These are phyloP conservation scores for Lentinula boryana DNA, from an alignment of 768 basidiomycete genomes.

Conservation along the genomic window DNA sequence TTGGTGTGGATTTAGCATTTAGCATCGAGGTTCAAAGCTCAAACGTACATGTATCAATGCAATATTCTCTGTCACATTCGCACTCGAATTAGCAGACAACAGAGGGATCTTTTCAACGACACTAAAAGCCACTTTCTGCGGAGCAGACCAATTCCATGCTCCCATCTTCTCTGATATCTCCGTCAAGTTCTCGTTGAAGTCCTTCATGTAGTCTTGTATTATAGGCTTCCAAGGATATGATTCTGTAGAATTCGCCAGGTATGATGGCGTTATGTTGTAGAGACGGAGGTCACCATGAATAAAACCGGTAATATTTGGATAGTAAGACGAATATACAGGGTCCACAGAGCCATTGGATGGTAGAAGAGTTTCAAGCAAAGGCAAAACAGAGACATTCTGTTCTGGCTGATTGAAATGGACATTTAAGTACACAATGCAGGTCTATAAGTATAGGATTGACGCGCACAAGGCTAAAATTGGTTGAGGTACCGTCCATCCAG, in stretches of 20 bases:
- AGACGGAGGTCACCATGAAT: conserved; percentile 57
- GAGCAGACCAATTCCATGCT: conserved; percentile 66
- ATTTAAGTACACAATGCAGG: neutral
- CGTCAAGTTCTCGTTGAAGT: conserved; percentile 42
- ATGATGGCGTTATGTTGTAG: conserved; percentile 56
- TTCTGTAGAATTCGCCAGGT: conserved; percentile 28
- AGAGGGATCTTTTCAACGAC: conserved; percentile 53
- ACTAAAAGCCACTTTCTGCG: conserved; percentile 59
- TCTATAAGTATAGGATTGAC: neutral
- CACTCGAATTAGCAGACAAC: conserved; percentile 22
- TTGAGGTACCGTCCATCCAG: conserved; percentile 63
- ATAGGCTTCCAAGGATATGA: conserved; percentile 43
- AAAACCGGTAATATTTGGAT: conserved; percentile 74
- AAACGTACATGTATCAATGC: conserved; percentile 61
- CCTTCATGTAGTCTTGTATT: conserved; percentile 44
- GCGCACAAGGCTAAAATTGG: conserved; percentile 63
- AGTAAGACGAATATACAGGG: conserved; percentile 50
- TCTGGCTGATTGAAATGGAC: conserved; percentile 32
- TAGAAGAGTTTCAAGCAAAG: conserved; percentile 45
- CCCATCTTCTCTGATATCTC: conserved; percentile 41
- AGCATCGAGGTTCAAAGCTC: neutral
- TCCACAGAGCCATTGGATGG: conserved; percentile 39
- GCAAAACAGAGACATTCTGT: conserved; percentile 32
- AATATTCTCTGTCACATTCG: conserved; percentile 33
- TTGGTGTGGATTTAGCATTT: conserved; percentile 4